Evolutionary conservation across 352 stramenopile genomes (phyloP), one percentile per base, ranked within the genome.

Genomic region (Bremia lactucae): DNA sequence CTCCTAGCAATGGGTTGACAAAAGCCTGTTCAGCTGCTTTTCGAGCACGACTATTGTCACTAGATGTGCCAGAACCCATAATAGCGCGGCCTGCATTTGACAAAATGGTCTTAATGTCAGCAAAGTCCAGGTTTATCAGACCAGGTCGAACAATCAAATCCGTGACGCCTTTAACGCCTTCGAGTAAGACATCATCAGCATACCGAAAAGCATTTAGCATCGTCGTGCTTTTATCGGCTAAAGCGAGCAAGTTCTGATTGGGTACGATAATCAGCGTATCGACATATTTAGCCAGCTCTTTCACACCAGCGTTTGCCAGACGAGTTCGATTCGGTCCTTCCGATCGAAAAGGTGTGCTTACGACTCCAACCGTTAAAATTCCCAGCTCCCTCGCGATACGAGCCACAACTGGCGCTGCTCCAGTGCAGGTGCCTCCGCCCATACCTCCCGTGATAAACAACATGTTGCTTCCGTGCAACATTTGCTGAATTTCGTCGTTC

Each of bases 61-160:
- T 72, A 6, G 76, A 71, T 23, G 63, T 62, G 9, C 94, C 93
- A 4, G 96, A 96, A 40, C 94, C 94, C 93, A 98, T 98, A 33
- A 98, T 84, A 14, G 93, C 94, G 10, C 88, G 92, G 0, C 94
- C 93, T 4, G 92, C 92, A 58, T 93, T 88, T 23, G 83, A 88
- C 54, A 98, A 83, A 40, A 98, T 96, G 8, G 88, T 92, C 50
- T 95, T 87, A 43, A 98, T 96, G 62, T 98, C 94, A 16, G 93
- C 94, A 71, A 98, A 98, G 59, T 98, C 94, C 11, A 98, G 68
- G 57, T 98, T 98, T 41, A 98, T 96, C n/a, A 98, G 59, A 29
- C 93, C 94, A 6, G 93, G 91, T 43, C 93, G 92, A 43, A 97
- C 78, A 53, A 98, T 97, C 33, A 97, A 74, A 62, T 97, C 91